Conservation (phyloP, 129 eudicot genomes). For the Rutidosis leptorrhynchoides region DNA sequence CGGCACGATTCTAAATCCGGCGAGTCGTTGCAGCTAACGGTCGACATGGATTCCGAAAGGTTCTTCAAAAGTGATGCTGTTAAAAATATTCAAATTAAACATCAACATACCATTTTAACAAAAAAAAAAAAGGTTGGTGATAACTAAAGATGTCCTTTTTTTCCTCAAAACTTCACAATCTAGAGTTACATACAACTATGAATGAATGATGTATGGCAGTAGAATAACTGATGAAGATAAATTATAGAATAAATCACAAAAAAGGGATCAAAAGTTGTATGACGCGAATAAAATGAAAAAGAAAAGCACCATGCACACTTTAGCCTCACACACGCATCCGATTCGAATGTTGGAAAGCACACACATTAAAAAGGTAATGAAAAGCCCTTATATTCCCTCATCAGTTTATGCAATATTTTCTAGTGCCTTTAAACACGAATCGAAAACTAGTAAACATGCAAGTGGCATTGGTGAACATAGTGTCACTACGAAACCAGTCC, state of each 20-base stretch:
- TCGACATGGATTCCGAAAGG: slow-evolving; percentile 58
- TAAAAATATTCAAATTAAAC: slow-evolving; percentile 26
- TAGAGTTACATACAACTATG: background rate
- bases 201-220: background rate
- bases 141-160: background rate
- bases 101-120: slow-evolving; percentile 12
- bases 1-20: slow-evolving; percentile 51
- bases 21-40: slow-evolving; percentile 38
- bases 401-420: background rate
- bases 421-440: background rate
- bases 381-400: background rate
- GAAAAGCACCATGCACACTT: slow-evolving; percentile 10
- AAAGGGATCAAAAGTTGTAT: background rate
- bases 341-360: background rate
- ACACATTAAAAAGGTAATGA: slow-evolving; percentile 1
- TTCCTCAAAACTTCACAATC: background rate
- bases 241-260: background rate
- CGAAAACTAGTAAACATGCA: background rate
- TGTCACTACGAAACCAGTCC: background rate
- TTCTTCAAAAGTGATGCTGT: slow-evolving; percentile 47
- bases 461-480: background rate
- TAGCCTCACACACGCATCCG: background rate
- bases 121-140: background rate
- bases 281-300: background rate
- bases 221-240: background rate